Base-by-base conservation (phyloP, 306 rosid genomes). In the Prunus mongolica region DNA sequence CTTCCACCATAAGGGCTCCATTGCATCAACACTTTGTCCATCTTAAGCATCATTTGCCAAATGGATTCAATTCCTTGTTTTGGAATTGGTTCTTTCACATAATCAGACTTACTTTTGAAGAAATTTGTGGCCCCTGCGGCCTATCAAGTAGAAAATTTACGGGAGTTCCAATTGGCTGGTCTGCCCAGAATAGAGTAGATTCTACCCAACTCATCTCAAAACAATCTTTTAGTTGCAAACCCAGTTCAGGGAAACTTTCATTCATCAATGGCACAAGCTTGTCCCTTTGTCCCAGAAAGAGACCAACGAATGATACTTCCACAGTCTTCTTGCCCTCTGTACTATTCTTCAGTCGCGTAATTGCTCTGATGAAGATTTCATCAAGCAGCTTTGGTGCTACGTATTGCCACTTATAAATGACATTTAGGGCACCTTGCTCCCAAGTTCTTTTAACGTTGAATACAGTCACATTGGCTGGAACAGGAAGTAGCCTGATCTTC, bases 401-500 rank as follows among this genome's bases (percentile, higher is more conserved):
- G 18, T 46, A 45, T 56, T 71, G 78, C 78, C 86, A 85, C 15
- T 57, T 25, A 63, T 24, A 27, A 1, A 67, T 22, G 18, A 71
- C 14, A n/a, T 80, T 61, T 0, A 18, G 56, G 5, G 67, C 78
- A 41, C 65, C 71, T 49, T 81, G 65, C 28, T 78, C 71, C 2
- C 27, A 11, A 2, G 55, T 70, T 47, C 78, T 47, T 1, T 49
- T 12, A 1, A 78, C 85, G 0, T 44, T n/a, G 55, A 84, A 81
- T 5, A 84, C 85, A 0, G 82, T 77, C n/a, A 80, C 81, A 0
- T 1, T 81, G 1, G 45, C n/a, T 1, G 85, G 85, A 2, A 84
- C 71, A 3, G 4, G 27, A 51, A 68, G 71, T 8, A 81, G 51
- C 18, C 65, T 80, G 18, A 84, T 70, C 49, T 78, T 78, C 68